Evolutionary conservation across 768 basidiomycete genomes (phyloP).

Genomic region (Sporobolomyces pararoseus): DNA sequence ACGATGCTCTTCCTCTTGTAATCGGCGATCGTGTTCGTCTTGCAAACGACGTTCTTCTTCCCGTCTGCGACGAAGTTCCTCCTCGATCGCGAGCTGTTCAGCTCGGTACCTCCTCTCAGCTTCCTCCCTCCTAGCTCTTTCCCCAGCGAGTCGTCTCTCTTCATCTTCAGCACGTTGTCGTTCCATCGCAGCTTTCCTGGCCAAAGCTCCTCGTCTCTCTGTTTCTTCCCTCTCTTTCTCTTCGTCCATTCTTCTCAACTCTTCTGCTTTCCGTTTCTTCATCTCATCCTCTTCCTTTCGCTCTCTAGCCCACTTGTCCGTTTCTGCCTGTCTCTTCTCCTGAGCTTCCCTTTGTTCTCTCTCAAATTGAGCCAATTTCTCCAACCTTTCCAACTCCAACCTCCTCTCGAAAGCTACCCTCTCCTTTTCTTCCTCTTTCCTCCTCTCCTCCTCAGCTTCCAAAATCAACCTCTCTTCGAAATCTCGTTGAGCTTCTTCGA

Average conservation of each 20-base stretch:
- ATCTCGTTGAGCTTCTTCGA: slow-evolving; percentile 28
- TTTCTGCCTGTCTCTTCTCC: background rate
- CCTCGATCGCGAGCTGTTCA: background rate
- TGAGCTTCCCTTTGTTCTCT: slow-evolving; percentile 22
- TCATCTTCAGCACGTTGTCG: slow-evolving; percentile 20
- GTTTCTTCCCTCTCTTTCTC: slow-evolving; percentile 20
- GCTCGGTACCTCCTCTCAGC: background rate
- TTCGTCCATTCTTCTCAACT: slow-evolving; percentile 18
- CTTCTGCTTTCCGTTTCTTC: slow-evolving; percentile 26
- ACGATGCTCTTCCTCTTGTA: slow-evolving; percentile 4
- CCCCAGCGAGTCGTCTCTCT: slow-evolving; percentile 1
- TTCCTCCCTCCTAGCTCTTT: slow-evolving; percentile 5
- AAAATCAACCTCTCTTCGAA: slow-evolving; percentile 19
- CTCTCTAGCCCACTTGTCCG: slow-evolving; percentile 2
- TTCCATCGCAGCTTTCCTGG: slow-evolving; percentile 24
- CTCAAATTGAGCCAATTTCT: slow-evolving; percentile 17
- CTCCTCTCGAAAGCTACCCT: slow-evolving; percentile 7
- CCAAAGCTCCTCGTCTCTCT: background rate
- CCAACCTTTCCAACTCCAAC: slow-evolving; percentile 1
- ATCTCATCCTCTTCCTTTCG: slow-evolving; percentile 29
- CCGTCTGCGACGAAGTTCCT: background rate
- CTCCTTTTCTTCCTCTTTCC: slow-evolving; percentile 8
- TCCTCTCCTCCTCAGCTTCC: slow-evolving; percentile 13
- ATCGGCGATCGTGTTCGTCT: background rate
- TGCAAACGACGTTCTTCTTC: slow-evolving; percentile 1